These are phyloP conservation scores for Annulohypoxylon maeteangense DNA, from an alignment of 495 filamentous ascomycete species.

Conservation along the genomic window DNA sequence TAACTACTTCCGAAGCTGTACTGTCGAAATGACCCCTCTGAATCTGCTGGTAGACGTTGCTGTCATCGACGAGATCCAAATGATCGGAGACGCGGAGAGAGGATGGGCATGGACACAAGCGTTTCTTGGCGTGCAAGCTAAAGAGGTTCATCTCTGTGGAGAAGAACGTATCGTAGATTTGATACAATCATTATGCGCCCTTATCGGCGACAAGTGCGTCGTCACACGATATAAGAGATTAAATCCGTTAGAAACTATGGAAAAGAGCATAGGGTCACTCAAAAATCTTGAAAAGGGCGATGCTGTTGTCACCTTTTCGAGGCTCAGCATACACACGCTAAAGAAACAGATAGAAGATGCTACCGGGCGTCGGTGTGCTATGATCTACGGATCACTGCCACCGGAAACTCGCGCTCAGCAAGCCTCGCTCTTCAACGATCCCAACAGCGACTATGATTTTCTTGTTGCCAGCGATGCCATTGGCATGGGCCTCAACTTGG, in stretches of 20 bases:
- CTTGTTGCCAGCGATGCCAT: constrained; percentile 96
- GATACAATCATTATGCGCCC: constrained; percentile 79
- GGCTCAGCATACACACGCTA: constrained; percentile 81
- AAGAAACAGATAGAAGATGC: constrained; percentile 78
- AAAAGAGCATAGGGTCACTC: constrained; percentile 71
- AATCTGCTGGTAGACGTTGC: constrained; percentile 80
- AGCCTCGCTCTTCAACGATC: constrained; percentile 92
- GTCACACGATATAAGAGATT: constrained; percentile 85
- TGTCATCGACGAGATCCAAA: constrained; percentile 98
- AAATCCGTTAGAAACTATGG: constrained; percentile 75
- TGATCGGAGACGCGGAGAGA: constrained; percentile 82
- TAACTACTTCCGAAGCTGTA: constrained; percentile 78
- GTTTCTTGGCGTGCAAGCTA: constrained; percentile 83
- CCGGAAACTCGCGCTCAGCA: constrained; percentile 93
- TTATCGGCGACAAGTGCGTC: constrained; percentile 82
- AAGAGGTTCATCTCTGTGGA: constrained; percentile 93
- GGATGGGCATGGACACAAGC: constrained; percentile 99
- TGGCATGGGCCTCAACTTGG: constrained; percentile 97
- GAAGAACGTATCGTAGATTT: constrained; percentile 84
- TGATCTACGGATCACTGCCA: constrained; percentile 92
- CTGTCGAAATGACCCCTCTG: constrained; percentile 93
- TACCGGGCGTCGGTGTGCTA: constrained; percentile 83
- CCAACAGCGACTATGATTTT: constrained; percentile 92
- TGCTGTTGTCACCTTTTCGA: constrained; percentile 86
- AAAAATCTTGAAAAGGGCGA: constrained; percentile 84